Conservation (phyloP, 2,329 filamentous ascomycete genomes). For the Fusarium fujikuroi region DNA sequence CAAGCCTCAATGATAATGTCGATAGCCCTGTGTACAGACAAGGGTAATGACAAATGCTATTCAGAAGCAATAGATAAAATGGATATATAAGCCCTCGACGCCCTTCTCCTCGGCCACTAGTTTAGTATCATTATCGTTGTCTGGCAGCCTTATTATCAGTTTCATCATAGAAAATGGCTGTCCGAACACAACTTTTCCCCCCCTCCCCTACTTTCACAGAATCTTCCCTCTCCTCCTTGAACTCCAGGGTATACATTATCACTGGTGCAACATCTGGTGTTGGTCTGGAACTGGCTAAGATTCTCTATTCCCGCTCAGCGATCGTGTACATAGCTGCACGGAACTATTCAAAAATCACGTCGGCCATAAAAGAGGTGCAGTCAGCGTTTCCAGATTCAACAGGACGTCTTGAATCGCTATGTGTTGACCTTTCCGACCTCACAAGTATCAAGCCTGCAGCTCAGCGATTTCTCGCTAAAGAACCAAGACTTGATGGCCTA, state of each 20-base stretch:
- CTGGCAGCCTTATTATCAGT: neutral
- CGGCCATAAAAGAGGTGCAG: conserved; percentile 19
- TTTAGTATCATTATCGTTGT: neutral
- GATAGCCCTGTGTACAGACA: neutral
- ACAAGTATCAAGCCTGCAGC: conserved; percentile 10
- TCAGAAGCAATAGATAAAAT: neutral
- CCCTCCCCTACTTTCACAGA: conserved; percentile 33
- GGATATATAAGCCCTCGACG: neutral
- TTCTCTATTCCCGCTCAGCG: conserved; percentile 29
- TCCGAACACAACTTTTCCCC: conserved; percentile 31
- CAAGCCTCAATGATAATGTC: neutral
- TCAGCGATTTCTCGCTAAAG: neutral
- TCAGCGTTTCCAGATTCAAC: conserved; percentile 10
- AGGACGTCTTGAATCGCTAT: conserved; percentile 24
- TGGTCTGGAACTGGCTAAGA: conserved; percentile 33
- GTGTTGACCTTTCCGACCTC: conserved; percentile 31
- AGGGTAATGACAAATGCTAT: neutral
- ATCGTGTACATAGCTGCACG: conserved; percentile 30
- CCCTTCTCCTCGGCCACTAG: neutral
- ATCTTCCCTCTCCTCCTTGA: conserved; percentile 17
- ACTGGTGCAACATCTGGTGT: conserved; percentile 36
- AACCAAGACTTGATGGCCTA: conserved; percentile 28
- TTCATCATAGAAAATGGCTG: conserved; percentile 12
- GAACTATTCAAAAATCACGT: conserved; percentile 12
- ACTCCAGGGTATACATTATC: conserved; percentile 31